Conservation (phyloP, 2,329 filamentous ascomycete species). For the Neofusicoccum sp. region DNA sequence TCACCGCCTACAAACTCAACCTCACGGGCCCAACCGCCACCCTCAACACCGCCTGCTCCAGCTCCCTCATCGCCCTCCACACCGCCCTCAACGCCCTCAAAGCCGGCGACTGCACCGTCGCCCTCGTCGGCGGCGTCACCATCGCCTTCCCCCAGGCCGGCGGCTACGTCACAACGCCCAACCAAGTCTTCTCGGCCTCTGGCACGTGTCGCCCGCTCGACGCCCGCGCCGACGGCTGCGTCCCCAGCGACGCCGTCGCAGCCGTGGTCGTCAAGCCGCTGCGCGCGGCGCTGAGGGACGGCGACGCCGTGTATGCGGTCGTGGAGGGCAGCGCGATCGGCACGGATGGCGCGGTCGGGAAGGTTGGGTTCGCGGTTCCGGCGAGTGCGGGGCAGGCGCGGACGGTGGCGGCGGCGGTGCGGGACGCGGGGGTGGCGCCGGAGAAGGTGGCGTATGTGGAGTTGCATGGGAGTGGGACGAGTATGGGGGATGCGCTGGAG, state of each 20-base stretch:
- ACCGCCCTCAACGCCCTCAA: background rate
- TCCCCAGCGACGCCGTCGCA: background rate
- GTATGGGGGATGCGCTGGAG: background rate
- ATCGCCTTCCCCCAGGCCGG: background rate
- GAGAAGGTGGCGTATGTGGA: background rate
- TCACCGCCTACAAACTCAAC: background rate
- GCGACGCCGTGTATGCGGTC: slow-evolving; percentile 18
- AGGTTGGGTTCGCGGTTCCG: background rate
- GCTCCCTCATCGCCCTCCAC: background rate
- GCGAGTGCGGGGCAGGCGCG: background rate
- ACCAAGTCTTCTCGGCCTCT: background rate
- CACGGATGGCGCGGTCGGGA: background rate
- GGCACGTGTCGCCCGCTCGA: background rate
- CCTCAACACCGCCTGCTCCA: background rate
- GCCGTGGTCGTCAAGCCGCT: slow-evolving; percentile 29
- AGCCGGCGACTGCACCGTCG: background rate
- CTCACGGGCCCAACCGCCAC: background rate
- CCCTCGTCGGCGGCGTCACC: background rate
- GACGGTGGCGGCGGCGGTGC: background rate
- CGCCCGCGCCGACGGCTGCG: background rate
- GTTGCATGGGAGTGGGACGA: background rate
- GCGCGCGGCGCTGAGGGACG: slow-evolving; percentile 38
- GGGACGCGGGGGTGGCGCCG: background rate
- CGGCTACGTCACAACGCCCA: background rate
- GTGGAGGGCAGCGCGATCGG: background rate